Evolutionary conservation across 1,139 yeast species (phyloP), one percentile per base, ranked within the genome.

Genomic region (Lodderomyces metapsilosis): DNA sequence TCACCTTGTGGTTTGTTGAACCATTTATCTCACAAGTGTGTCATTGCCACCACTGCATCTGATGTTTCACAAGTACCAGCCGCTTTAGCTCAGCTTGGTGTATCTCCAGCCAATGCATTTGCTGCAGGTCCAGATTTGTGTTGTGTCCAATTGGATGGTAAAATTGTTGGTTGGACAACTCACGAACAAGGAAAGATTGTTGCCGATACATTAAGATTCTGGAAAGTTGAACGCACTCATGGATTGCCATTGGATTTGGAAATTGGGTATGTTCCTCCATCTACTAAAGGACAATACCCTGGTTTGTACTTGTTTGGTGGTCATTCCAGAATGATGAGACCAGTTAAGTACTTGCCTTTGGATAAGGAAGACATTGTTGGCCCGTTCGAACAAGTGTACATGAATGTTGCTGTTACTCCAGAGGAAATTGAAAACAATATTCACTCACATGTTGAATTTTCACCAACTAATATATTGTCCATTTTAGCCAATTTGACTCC

Each of bases 1-100:
- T 87, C 98, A 39, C 99, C 99, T 17, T 92, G 99, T 84, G 99
- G 99, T 69, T 74, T 92, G 62, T 75, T 92, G 56, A 94, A 94
- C 67, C 99, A 92, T 73, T 84, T 92, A 71, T 84, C 98, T 9
- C 97, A 92, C 67, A 88, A 88, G 64, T 92, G 99, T 76, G 76
- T 78, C 55, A 85, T 92, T 48, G 81, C 96, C 5, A 91, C 98
- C 8, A 66, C 68, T 37, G 84, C 82, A 34, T 70, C 84, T 2
- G 95, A 89, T 58, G 92, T 84, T n/a, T 74, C 85, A 7, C 65
- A 68, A 33, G 80, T 92, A 36, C 88, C 95, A 15, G 64, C 66
- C 6, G 76, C 82, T 1, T 73, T 92, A 50, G 78, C 81, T 42
- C 72, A 79, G 34, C 73, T 92, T 43, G 99, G 99, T 58, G 91